Base-by-base conservation (phyloP, 805 yeast genomes). In the Wickerhamomyces rabaulensis region DNA sequence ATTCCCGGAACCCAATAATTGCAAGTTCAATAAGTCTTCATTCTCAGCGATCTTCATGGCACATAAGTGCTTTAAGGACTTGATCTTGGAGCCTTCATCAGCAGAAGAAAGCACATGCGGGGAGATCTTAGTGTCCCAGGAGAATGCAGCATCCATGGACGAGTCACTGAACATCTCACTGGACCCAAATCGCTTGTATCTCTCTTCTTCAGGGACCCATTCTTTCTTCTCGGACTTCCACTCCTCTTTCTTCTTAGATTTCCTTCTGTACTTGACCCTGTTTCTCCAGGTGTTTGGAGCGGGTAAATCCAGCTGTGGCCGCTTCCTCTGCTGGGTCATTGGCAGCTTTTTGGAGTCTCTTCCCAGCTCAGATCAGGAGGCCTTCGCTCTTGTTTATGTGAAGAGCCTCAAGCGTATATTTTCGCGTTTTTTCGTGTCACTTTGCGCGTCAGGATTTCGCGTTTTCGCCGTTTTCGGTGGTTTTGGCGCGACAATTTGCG, bases 41-140 rank as follows among this genome's bases (percentile, higher is more conserved):
- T 55, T 42, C 16, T 51, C 53, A 0, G 70, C 69, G 8, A 68
- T 46, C 27, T 51, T 51, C 41, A 49, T 42, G 3, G 67, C 54
- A 39, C 65, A 53, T 0, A 56, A 29, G 7, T 48, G 45, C 43
- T 58, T 63, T 43, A 68, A 49, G 1, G 67, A 50, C 23, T 27
- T 29, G 6, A 53, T 20, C 15, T 41, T 46, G 25, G 26, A 20
- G 20, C 27, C 27, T 40, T 41, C 48, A 54, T 61, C 44, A 4
- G 9, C 5, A 3, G 46, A 10, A 5, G 46, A 29, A 1, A 44
- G 25, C 17, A 40, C 43, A 9, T 47, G 42, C 5, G 54, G 52
- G 6, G 51, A 53, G 1, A 43, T 21, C 15, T 39, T 27, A 0
- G 49, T 41, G 9, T 41, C 52, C 63, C 61, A 57, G 12, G 50